A percentile compares a stretch with the other conserved stretches of the same genome.
phyloP scores from a whole-genome alignment of 2,329 filamentous ascomycete species.

The Colletotrichum plurivorum region DNA sequence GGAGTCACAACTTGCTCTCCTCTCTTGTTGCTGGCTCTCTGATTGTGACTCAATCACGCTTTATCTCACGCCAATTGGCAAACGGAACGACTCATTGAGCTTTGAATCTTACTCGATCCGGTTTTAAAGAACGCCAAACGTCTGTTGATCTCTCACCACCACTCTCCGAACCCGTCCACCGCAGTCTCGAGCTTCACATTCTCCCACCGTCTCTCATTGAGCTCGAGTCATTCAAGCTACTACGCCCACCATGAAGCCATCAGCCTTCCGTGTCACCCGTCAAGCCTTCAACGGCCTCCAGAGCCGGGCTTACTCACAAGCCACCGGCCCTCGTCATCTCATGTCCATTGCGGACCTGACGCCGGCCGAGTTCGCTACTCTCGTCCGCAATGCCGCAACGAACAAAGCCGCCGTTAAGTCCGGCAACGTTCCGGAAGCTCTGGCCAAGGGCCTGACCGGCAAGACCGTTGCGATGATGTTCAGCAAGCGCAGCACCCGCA shows the following conservation, averaged over 20 bases:
- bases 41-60: constrained; percentile 35
- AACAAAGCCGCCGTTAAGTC: constrained; percentile 86
- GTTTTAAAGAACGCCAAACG: background rate
- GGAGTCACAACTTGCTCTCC: constrained; percentile 13
- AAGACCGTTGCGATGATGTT: constrained; percentile 96
- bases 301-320: constrained; percentile 59
- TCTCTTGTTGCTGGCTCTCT: constrained; percentile 29
- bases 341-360: constrained; percentile 92
- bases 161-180: background rate
- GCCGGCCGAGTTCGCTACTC: constrained; percentile 81
- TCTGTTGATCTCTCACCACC: constrained; percentile 6
- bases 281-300: constrained; percentile 54
- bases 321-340: constrained; percentile 79
- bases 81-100: constrained; percentile 12
- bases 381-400: constrained; percentile 85
- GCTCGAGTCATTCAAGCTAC: constrained; percentile 10
- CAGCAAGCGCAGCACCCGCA: constrained; percentile 94
- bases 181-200: constrained; percentile 15
- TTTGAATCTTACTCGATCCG: background rate
- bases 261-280: constrained; percentile 51
- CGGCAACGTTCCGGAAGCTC: constrained; percentile 69
- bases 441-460: constrained; percentile 76
- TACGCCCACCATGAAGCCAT: constrained; percentile 50
- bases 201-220: background rate
- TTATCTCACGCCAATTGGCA: constrained; percentile 17